Evolutionary conservation across 164 flowering plant genomes (phyloP).

Genomic region (Houttuynia cordata): DNA sequence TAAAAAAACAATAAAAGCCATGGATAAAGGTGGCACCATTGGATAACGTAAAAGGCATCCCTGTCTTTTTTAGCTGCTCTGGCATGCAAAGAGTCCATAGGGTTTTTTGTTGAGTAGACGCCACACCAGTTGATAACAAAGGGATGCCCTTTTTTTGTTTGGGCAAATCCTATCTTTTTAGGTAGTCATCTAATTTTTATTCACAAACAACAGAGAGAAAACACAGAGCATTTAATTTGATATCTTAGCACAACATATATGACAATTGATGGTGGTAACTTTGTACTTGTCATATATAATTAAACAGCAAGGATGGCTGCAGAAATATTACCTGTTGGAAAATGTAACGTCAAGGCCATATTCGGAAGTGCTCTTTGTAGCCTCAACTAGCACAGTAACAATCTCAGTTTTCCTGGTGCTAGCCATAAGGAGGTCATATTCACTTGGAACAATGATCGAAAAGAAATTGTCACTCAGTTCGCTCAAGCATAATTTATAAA

Average conservation of each 20-base stretch:
- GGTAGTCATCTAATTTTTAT: no score
- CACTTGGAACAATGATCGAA: constrained; percentile 71
- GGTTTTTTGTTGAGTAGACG: no score
- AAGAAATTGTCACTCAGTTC: constrained; percentile 84
- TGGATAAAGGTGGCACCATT: no score
- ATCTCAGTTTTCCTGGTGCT: constrained; percentile 90
- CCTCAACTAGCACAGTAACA: constrained; percentile 65
- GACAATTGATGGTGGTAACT: not conserved
- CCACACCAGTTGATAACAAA: no score
- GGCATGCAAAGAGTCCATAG: no score
- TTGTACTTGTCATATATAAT: not conserved
- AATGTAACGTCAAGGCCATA: constrained; percentile 65
- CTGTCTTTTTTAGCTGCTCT: no score
- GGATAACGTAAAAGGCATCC: no score
- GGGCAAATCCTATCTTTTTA: no score
- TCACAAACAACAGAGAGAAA: no score
- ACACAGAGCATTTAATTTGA: no score
- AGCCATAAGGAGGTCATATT: constrained; percentile 87
- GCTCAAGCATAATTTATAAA: constrained; percentile 80
- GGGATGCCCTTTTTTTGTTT: no score
- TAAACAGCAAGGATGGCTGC: not conserved
- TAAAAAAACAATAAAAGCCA: no score
- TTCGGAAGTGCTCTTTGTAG: constrained; percentile 57
- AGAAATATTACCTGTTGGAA: constrained; percentile 55
- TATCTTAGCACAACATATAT: not conserved